These are phyloP conservation scores for Musa balbisiana DNA, from an alignment of 202 grass and related monocot species.

Conservation along the genomic window DNA sequence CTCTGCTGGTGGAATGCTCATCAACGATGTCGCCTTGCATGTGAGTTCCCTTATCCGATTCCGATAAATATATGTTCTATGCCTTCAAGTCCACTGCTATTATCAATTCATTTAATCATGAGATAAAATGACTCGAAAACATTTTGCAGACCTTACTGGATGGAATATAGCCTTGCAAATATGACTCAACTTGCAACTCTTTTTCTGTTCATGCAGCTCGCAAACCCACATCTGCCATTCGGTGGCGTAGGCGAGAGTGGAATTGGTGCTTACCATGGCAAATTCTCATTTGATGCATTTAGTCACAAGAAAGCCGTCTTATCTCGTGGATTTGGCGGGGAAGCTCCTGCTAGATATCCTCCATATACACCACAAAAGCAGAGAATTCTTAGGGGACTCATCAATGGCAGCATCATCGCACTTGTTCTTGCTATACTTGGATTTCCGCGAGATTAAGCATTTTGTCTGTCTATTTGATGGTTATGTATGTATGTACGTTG, in stretches of 20 bases:
- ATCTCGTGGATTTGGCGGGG: constrained; percentile 45
- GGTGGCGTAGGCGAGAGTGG: constrained; percentile 25
- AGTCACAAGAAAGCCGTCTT: constrained; percentile 71
- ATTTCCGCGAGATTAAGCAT: constrained; percentile 34
- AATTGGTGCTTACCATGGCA: constrained; percentile 21
- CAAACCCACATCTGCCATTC: constrained; percentile 28
- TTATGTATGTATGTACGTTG: background rate
- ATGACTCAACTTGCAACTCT: background rate
- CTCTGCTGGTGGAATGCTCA: constrained; percentile 75
- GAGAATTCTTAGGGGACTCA: constrained; percentile 56
- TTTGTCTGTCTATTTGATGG: background rate
- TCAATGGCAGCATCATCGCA: constrained; percentile 66
- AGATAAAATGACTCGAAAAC: background rate
- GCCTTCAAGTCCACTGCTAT: background rate
- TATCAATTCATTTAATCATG: too few species aligned
- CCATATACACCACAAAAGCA: constrained; percentile 67
- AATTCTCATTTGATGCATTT: constrained; percentile 79
- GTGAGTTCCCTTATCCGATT: constrained; percentile 32
- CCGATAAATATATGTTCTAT: background rate
- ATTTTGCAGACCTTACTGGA: background rate
- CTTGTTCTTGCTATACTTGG: constrained; percentile 56
- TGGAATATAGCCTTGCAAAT: background rate
- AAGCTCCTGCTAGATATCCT: constrained; percentile 60
- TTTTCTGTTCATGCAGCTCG: constrained; percentile 35
- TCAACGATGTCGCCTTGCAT: constrained; percentile 69